Evolutionary conservation across 2,329 filamentous ascomycete species (phyloP).

Genomic region (Neurospora sp.): DNA sequence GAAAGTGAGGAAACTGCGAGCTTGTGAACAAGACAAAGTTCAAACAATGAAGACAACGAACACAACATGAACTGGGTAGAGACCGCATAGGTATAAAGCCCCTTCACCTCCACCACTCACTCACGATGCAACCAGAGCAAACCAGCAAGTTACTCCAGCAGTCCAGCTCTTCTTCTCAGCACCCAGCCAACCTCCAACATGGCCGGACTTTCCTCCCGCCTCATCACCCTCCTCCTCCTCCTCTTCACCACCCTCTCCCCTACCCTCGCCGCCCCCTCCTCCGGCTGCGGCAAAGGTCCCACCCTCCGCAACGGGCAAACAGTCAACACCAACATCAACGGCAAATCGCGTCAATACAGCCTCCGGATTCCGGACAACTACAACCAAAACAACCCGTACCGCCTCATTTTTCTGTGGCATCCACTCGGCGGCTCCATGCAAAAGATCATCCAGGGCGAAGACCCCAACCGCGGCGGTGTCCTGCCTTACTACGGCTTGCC

Average conservation of each 20-base stretch:
- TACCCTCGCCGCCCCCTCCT: constrained; percentile 8
- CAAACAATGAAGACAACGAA: not conserved
- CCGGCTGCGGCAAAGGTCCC: constrained; percentile 27
- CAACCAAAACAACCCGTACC: constrained; percentile 27
- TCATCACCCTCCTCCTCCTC: not conserved
- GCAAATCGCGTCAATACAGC: constrained; percentile 27
- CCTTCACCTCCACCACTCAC: not conserved
- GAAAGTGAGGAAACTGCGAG: not conserved
- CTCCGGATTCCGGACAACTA: constrained; percentile 28
- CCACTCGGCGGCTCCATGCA: constrained; percentile 29
- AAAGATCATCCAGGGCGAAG: constrained; percentile 24
- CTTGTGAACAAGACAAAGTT: not conserved
- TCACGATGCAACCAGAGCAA: not conserved
- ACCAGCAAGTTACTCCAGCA: not conserved
- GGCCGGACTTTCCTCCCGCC: not conserved
- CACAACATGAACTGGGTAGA: not conserved
- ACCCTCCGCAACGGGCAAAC: constrained; percentile 22
- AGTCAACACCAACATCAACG: constrained; percentile 10
- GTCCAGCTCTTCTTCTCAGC: not conserved
- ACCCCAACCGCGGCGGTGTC: constrained; percentile 14
- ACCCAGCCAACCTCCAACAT: not conserved
- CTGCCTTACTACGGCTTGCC: constrained; percentile 31
- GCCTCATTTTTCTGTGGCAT: constrained; percentile 33
- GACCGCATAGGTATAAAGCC: not conserved
- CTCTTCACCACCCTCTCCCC: constrained; percentile 2